phyloP scores from a whole-genome alignment of 768 basidiomycete species.

The Psilocybe cyanescens region DNA sequence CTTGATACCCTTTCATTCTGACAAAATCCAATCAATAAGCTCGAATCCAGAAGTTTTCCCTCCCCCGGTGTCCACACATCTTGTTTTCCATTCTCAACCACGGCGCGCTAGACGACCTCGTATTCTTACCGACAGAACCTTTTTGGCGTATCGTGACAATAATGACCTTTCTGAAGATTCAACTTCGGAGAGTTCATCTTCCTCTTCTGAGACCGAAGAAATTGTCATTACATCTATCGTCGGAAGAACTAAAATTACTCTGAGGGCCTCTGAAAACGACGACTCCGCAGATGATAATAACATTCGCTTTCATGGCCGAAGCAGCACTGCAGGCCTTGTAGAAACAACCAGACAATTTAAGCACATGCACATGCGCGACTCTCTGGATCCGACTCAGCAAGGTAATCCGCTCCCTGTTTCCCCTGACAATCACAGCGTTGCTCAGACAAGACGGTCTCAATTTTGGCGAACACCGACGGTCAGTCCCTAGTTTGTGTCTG shows the following conservation, averaged over 20 bases:
- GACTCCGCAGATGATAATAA: slow-evolving; percentile 38
- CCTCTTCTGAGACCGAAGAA: slow-evolving; percentile 38
- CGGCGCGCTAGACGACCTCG: slow-evolving; percentile 15
- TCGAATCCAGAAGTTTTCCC: slow-evolving; percentile 4
- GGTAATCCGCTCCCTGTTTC: slow-evolving; percentile 14
- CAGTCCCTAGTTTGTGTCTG: slow-evolving; percentile 23
- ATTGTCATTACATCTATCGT: slow-evolving; percentile 33
- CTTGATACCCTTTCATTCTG: slow-evolving; percentile 18
- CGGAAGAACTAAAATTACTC: slow-evolving; percentile 40
- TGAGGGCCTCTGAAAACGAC: slow-evolving; percentile 35
- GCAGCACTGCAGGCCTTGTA: slow-evolving; percentile 59
- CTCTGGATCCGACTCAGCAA: slow-evolving; percentile 8
- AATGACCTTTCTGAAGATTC: slow-evolving; percentile 26
- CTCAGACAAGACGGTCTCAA: slow-evolving; percentile 40
- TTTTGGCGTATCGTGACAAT: slow-evolving; percentile 10
- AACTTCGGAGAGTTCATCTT: slow-evolving; percentile 22
- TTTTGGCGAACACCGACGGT: slow-evolving; percentile 67
- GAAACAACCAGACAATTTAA: slow-evolving; percentile 57
- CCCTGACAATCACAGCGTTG: slow-evolving; percentile 25
- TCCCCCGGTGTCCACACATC: slow-evolving; percentile 31
- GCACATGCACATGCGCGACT: slow-evolving; percentile 50
- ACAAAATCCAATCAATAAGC: slow-evolving; percentile 3
- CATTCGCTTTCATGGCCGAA: slow-evolving; percentile 65
- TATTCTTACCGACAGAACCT: slow-evolving; percentile 17
- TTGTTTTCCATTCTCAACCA: slow-evolving; percentile 29